Evolutionary conservation across 2,329 filamentous ascomycete species (phyloP).

Genomic region (Periconia macrospinosa): DNA sequence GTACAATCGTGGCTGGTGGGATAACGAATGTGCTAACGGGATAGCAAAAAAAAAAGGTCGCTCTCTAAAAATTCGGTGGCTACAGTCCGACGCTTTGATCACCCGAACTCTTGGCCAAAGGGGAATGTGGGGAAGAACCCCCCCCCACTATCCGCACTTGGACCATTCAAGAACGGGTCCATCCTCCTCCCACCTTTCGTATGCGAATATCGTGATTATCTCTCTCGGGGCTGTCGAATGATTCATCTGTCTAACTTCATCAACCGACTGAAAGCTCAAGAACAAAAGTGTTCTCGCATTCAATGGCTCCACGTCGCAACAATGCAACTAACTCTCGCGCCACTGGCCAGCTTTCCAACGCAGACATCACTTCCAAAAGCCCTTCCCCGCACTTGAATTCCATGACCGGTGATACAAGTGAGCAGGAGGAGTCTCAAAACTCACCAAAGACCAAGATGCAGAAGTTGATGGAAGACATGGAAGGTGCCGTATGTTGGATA

Average conservation of each 20-base stretch:
- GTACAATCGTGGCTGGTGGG: background rate
- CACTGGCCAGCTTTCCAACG: conserved; percentile 8
- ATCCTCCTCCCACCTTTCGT: background rate
- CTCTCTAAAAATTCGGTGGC: conserved; percentile 31
- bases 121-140: conserved; percentile 17
- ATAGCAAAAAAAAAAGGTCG: background rate
- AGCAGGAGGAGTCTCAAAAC: conserved; percentile 4
- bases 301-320: background rate
- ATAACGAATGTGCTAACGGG: no score
- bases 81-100: conserved; percentile 11
- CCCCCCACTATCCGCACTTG: background rate
- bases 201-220: no score
- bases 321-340: conserved; percentile 14
- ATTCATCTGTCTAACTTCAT: no score
- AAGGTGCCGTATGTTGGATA: conserved; percentile 23
- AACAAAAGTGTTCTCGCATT: no score
- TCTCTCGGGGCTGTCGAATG: no score
- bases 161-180: background rate
- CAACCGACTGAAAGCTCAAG: no score
- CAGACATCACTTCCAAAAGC: conserved; percentile 16
- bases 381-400: conserved; percentile 4
- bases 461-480: conserved; percentile 22
- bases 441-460: conserved; percentile 5
- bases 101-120: conserved; percentile 30
- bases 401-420: no score